Conservation (phyloP, 768 basidiomycete genomes). For the Rhodosporidiobolus odoratus region DNA sequence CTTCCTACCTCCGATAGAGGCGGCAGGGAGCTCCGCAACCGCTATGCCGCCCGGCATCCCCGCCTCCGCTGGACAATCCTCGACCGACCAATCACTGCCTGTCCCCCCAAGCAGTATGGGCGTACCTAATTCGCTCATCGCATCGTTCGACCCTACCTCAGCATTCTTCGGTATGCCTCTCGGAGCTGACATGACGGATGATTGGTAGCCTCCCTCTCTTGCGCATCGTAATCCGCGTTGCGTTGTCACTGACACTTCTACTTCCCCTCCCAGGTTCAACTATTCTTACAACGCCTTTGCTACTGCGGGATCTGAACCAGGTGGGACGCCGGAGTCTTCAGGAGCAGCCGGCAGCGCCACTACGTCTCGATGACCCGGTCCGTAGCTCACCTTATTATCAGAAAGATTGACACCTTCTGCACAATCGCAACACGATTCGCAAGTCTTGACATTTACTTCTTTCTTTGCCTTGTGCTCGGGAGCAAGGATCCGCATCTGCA, state of each 20-base stretch:
- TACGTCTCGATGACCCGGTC: not conserved
- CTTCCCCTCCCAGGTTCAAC: conserved; percentile 14
- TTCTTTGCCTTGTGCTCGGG: too few relatives aligned
- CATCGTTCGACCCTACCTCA: conserved; percentile 12
- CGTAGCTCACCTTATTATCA: too few relatives aligned
- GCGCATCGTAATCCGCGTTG: not conserved
- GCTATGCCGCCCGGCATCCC: not conserved
- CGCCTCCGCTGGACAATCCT: too few relatives aligned
- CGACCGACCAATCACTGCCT: not conserved
- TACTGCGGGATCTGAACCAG: not conserved
- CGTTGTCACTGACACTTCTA: not conserved
- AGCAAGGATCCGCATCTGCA: too few relatives aligned
- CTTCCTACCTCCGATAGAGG: conserved; percentile 32
- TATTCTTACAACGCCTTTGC: conserved; percentile 26
- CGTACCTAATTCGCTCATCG: not conserved
- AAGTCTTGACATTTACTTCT: too few relatives aligned
- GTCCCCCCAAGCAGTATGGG: not conserved
- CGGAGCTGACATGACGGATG: conserved; percentile 23
- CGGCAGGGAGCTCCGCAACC: not conserved
- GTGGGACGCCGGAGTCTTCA: not conserved
- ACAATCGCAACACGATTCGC: too few relatives aligned
- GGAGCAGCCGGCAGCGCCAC: not conserved
- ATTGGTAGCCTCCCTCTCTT: conserved; percentile 18
- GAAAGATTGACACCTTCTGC: too few relatives aligned
- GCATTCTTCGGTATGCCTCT: conserved; percentile 36